A percentile compares a stretch with the other conserved stretches of the same genome.
These are phyloP conservation scores for Ustilago xerochloae DNA, from an alignment of 1,284 basidiomycete species.

Conservation along the genomic window DNA sequence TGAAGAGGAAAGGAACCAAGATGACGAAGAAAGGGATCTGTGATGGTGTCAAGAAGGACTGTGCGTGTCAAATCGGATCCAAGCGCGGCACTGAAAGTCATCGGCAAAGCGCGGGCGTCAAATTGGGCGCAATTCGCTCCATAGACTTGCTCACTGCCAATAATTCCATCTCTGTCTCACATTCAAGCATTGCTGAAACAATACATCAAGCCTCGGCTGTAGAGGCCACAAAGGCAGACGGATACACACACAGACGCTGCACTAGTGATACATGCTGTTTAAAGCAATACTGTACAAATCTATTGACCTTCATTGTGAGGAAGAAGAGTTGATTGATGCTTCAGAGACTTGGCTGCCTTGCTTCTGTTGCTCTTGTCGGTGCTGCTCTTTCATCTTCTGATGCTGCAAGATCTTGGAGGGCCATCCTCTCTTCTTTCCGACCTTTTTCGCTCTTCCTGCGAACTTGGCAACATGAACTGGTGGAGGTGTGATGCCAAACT, in stretches of 20 bases:
- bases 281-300: not conserved
- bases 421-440: slow-evolving; percentile 54
- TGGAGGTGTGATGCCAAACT: slow-evolving; percentile 76
- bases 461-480: slow-evolving; percentile 59
- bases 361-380: slow-evolving; percentile 10
- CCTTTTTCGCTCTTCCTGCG: slow-evolving; percentile 27
- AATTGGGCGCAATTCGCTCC: slow-evolving; percentile 7
- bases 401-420: slow-evolving; percentile 58
- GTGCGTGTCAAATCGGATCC: slow-evolving; percentile 4
- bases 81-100: not conserved
- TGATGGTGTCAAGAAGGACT: not conserved
- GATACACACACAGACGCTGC: not conserved
- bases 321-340: not conserved
- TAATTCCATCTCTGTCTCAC: not conserved
- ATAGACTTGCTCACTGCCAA: not conserved
- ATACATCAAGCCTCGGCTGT: not conserved
- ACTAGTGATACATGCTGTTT: not conserved
- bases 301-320: not conserved
- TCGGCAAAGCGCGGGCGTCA: slow-evolving; percentile 15
- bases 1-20: not conserved
- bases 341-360: not conserved
- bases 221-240: not conserved
- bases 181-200: not conserved
- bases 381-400: slow-evolving; percentile 28
- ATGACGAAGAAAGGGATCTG: not conserved